Evolutionary conservation across 306 rosid genomes (phyloP).

Genomic region (Cicer cuneatum): DNA sequence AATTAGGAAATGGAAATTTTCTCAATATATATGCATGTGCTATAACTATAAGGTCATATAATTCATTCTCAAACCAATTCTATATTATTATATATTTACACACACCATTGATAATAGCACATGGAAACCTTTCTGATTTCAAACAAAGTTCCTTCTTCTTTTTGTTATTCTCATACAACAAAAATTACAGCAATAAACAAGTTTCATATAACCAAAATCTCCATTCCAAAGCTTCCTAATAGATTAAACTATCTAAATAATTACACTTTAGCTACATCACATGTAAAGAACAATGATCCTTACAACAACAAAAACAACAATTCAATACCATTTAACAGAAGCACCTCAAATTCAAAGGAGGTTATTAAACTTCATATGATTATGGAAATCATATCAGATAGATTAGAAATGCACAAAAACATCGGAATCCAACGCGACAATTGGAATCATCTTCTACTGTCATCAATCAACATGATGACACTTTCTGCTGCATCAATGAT

Average conservation of each 20-base stretch:
- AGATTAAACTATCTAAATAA: constrained; percentile 47
- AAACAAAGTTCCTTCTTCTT: constrained; percentile 40
- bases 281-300: background rate
- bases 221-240: constrained; percentile 45
- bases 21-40: constrained; percentile 10
- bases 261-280: constrained; percentile 3
- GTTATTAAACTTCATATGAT: constrained; percentile 58
- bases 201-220: constrained; percentile 37
- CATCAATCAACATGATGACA: constrained; percentile 66
- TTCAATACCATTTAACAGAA: background rate
- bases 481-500: constrained; percentile 77
- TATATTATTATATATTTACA: background rate
- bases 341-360: constrained; percentile 36
- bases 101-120: constrained; percentile 11
- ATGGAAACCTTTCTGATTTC: constrained; percentile 56
- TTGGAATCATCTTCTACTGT: constrained; percentile 70
- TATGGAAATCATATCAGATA: constrained; percentile 65
- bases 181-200: constrained; percentile 45
- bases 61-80: constrained; percentile 24
- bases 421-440: constrained; percentile 79
- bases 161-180: constrained; percentile 26
- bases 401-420: constrained; percentile 80
- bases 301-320: background rate
- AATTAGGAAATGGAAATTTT: background rate
- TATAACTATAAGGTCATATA: background rate